Percentiles rank a stretch among this genome's conserved stretches.
phyloP scores from a whole-genome alignment of 768 basidiomycete species.

The Lentinula aciculospora region DNA sequence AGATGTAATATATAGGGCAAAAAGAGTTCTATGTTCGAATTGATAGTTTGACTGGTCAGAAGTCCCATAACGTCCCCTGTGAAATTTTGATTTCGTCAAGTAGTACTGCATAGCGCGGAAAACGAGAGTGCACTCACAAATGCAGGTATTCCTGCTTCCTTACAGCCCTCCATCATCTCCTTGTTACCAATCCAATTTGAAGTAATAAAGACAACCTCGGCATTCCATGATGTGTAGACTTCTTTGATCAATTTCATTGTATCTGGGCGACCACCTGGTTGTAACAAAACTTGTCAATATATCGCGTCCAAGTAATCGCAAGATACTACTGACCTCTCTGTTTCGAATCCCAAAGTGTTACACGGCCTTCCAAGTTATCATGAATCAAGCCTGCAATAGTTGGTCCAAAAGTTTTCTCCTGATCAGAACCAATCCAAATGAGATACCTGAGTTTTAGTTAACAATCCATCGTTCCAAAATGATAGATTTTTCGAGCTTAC shows the following conservation, averaged over 20 bases:
- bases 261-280: constrained; percentile 62
- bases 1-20: not conserved
- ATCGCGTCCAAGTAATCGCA: not conserved
- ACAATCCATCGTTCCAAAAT: not conserved
- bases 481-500: constrained; percentile 21
- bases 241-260: constrained; percentile 74
- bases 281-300: not conserved
- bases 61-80: constrained; percentile 71
- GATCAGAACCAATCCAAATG: constrained; percentile 83
- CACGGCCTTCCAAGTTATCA: constrained; percentile 60
- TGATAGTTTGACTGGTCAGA: constrained; percentile 21
- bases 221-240: constrained; percentile 69
- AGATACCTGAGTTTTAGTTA: constrained; percentile 47
- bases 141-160: constrained; percentile 61
- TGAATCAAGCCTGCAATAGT: constrained; percentile 72
- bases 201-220: constrained; percentile 81
- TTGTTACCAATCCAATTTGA: constrained; percentile 73
- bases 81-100: not conserved
- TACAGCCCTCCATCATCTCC: constrained; percentile 82
- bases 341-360: constrained; percentile 77
- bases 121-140: constrained; percentile 35
- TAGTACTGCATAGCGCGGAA: not conserved
- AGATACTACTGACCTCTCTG: constrained; percentile 38
- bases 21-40: not conserved
- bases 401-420: constrained; percentile 81